Base-by-base conservation (phyloP, 139 green algal species). In the Micromonas pusilla region DNA sequence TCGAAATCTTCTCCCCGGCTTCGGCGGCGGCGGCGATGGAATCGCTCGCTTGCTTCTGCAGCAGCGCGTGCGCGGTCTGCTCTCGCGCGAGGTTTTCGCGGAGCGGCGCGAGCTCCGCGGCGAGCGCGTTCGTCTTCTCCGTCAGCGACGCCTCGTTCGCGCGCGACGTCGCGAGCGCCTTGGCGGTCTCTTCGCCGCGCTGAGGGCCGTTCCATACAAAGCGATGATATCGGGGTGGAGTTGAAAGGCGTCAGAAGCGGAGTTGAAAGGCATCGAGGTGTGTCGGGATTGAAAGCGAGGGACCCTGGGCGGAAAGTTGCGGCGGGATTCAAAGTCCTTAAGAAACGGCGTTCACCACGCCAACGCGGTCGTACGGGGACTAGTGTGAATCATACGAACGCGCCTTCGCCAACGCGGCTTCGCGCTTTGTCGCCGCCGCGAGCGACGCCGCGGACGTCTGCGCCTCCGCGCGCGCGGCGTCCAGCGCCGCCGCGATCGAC, bases 41-140 rank as follows among this genome's bases (percentile, higher is more conserved):
- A n/a, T n/a, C 66, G 66, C 66, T 73, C 66, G 30, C 66, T 5
- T 73, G 31, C 28, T 33, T n/a, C 66, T 28, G 26, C 26, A 30
- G 21, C 9, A 57, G 45, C 45, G 9, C 16, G 16, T 57, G 45
- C 9, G 45, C 45, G 45, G 45, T 57, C 9, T 9, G 9, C 9
- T 23, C 16, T 9, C 45, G 9, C 45, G 63, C 63, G 26, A 70
- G 63, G 9, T 70, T 21, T 6, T 70, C 63, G 63, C 28, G 63
- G 19, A 70, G 63, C 6, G 60, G 71, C 71, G 31, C 52, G 36
- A 64, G 32, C 36, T 77, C 71, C 71, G 36, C 66, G 32, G 66
- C 36, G 32, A 57, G 16, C 9, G 16, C 9, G 9, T 9, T 57
- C 45, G 45, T 16, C 9, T 16, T 9, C 45, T 57, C 45, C 9